Conservation (phyloP, 2,329 filamentous ascomycete genomes). For the Coccinonectria pachysandricola region DNA sequence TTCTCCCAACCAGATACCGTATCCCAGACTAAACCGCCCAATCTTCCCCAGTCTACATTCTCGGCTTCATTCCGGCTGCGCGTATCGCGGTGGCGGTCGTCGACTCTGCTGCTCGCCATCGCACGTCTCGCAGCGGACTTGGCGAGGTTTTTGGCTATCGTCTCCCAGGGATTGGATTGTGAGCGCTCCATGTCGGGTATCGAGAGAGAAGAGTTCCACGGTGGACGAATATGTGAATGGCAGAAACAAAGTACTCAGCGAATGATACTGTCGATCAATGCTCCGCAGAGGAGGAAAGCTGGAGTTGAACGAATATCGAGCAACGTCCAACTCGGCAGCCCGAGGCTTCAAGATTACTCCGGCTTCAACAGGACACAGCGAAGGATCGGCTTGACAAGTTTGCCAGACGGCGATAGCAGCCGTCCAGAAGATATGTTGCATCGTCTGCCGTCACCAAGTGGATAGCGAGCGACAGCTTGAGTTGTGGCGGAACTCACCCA, state of each 20-base stretch:
- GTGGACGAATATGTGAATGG: neutral
- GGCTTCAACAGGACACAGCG: neutral
- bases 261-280: no score
- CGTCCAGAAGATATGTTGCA: neutral
- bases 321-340: neutral
- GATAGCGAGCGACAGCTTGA: no score
- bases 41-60: conserved; percentile 11
- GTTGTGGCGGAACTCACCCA: no score
- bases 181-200: conserved; percentile 11
- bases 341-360: neutral
- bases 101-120: conserved; percentile 8
- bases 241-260: no score
- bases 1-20: conserved; percentile 9
- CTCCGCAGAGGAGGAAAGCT: no score
- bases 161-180: conserved; percentile 14
- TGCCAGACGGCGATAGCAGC: neutral
- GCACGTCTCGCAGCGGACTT: conserved; percentile 15
- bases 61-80: conserved; percentile 2
- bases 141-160: conserved; percentile 14
- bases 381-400: neutral
- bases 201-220: neutral
- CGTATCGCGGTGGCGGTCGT: conserved; percentile 5
- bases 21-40: conserved; percentile 15
- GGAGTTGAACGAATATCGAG: no score
- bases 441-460: no score